A percentile compares a stretch with the other conserved stretches of the same genome.
Conservation (phyloP, 1,284 basidiomycete genomes). For the Malassezia japonica region DNA sequence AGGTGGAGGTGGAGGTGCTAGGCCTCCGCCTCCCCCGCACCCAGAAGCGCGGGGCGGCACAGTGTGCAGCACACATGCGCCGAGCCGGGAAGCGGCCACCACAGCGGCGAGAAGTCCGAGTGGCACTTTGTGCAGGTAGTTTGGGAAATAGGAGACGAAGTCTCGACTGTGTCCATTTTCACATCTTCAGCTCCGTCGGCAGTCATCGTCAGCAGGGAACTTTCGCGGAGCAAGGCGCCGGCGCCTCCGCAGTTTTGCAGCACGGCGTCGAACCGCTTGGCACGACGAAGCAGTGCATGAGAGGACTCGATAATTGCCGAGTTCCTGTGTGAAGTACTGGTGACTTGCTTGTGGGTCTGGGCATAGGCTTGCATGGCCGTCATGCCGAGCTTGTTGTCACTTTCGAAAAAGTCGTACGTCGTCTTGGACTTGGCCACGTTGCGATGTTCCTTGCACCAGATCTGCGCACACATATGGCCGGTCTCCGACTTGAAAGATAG, state of each 20-base stretch:
- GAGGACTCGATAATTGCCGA: constrained; percentile 20
- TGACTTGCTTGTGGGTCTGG: constrained; percentile 68
- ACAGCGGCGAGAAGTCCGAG: constrained; percentile 11
- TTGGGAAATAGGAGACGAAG: neutral
- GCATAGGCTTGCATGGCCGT: constrained; percentile 78
- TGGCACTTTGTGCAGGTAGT: constrained; percentile 5
- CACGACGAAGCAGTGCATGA: constrained; percentile 33
- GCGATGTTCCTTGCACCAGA: constrained; percentile 75
- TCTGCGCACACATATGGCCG: constrained; percentile 69
- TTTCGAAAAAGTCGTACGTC: constrained; percentile 71
- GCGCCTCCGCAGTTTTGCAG: constrained; percentile 5
- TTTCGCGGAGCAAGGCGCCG: neutral
- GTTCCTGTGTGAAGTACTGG: constrained; percentile 3
- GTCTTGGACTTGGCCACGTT: constrained; percentile 55
- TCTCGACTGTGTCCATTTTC: neutral
- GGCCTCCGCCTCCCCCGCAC: neutral
- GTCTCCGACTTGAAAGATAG: constrained; percentile 76
- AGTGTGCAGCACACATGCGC: constrained; percentile 3
- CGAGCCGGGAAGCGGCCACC: constrained; percentile 5
- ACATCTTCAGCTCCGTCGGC: neutral
- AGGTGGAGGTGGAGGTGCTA: neutral
- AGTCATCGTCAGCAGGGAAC: neutral
- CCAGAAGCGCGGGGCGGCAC: neutral
- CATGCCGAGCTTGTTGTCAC: constrained; percentile 66
- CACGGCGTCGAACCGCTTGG: constrained; percentile 26